Percentiles rank a stretch among this genome's conserved stretches.
phyloP scores from a whole-genome alignment of 179 eudicot genomes.

The Spergularia azorica region DNA sequence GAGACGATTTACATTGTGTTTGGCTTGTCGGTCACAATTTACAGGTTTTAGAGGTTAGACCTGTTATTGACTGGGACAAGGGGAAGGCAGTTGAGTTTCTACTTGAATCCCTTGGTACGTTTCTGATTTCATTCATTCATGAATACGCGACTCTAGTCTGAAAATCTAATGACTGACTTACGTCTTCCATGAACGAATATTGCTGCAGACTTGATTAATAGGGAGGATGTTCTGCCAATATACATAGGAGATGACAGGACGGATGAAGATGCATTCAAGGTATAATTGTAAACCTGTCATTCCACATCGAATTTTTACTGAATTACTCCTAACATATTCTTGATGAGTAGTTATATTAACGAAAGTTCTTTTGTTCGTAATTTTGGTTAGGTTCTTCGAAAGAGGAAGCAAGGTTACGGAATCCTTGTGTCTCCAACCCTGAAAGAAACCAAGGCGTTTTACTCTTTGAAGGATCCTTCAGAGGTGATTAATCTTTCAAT shows the following conservation, averaged over 20 bases:
- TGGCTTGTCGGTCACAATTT: neutral
- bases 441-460: constrained; percentile 69
- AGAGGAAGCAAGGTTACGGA: constrained; percentile 66
- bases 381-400: constrained; percentile 47
- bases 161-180: neutral
- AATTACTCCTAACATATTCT: no score
- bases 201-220: constrained; percentile 26
- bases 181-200: constrained; percentile 1
- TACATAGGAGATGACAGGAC: constrained; percentile 85
- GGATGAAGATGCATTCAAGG: constrained; percentile 94
- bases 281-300: constrained; percentile 15
- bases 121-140: neutral
- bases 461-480: constrained; percentile 70
- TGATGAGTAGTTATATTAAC: no score
- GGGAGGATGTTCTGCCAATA: constrained; percentile 68
- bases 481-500: constrained; percentile 44
- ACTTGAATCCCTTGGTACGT: constrained; percentile 68
- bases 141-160: no score
- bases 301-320: no score
- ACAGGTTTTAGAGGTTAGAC: constrained; percentile 95
- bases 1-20: neutral
- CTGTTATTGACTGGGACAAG: constrained; percentile 79
- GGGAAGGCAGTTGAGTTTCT: constrained; percentile 89
- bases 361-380: neutral
- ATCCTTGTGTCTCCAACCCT: constrained; percentile 66